Percentiles rank a stretch among this genome's conserved stretches.
Evolutionary conservation across 2,329 filamentous ascomycete species (phyloP).

Genomic region (Coniochaeta ligniaria): DNA sequence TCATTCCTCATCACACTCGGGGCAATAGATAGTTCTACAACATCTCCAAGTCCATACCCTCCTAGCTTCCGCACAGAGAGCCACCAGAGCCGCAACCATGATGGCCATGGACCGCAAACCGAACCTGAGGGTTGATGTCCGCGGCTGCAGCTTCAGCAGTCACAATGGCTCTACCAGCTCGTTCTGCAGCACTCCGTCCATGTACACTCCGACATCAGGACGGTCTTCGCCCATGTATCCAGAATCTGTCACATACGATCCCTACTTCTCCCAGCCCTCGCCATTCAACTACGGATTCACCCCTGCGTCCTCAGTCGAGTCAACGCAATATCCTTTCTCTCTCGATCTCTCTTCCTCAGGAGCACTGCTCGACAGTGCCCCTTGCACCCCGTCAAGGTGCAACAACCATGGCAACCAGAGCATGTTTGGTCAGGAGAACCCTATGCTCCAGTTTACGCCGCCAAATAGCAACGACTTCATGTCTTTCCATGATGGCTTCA

Average conservation of each 20-base stretch:
- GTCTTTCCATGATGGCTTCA: slow-evolving; percentile 7
- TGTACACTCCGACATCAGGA: slow-evolving; percentile 15
- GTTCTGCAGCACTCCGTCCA: slow-evolving; percentile 8
- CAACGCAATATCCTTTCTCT: slow-evolving; percentile 13
- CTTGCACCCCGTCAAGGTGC: slow-evolving; percentile 9
- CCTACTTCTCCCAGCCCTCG: slow-evolving; percentile 17
- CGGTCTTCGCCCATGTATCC: slow-evolving; percentile 21
- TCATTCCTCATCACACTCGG: not conserved
- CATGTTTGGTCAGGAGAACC: slow-evolving; percentile 1
- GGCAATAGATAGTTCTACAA: not conserved
- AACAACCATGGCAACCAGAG: slow-evolving; percentile 4
- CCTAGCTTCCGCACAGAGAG: not conserved
- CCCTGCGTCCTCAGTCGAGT: slow-evolving; percentile 21
- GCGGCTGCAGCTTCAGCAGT: not conserved
- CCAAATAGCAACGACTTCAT: slow-evolving; percentile 10
- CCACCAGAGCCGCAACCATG: not conserved
- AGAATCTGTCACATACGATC: slow-evolving; percentile 12
- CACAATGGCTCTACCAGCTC: slow-evolving; percentile 16
- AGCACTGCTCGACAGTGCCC: slow-evolving; percentile 4
- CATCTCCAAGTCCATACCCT: not conserved
- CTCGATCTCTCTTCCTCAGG: not conserved
- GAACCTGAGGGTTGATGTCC: not conserved
- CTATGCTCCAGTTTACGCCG: slow-evolving; percentile 6
- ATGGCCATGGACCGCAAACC: not conserved
- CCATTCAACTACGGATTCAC: slow-evolving; percentile 20